Base-by-base conservation (phyloP, 495 filamentous ascomycete genomes). In the Penicillium steckii region DNA sequence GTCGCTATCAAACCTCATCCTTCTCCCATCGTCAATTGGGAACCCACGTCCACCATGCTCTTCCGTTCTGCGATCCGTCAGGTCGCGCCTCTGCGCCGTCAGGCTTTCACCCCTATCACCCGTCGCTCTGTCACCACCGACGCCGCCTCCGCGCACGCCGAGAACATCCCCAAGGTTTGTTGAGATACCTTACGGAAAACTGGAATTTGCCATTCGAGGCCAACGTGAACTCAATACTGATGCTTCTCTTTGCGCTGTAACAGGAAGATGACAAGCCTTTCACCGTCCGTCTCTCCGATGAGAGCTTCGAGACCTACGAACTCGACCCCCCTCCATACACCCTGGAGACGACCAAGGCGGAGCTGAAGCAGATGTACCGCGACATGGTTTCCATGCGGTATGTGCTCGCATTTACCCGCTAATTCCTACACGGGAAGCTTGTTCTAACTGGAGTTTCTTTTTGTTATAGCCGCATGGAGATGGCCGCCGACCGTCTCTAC, bases 271-370 rank as follows among this genome's bases (percentile, higher is more conserved):
- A 96, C 62, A 86, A 97, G 79, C 85, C 85, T 44, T 98, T 98
- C 80, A 86, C 87, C 55, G 85, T 98, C 70, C 84, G 82, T 50
- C 87, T 98, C 70, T 95, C 90, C 67, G 86, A 95, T 61, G 93
- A 97, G 87, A 91, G 89, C 80, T 98, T 97, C 80, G 94, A 98
- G 82, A 97, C 92, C 52, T 98, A 97, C 77, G 90, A 97, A 79
- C 85, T 97, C 70, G 93, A 97, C 76, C 92, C 91, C 44, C 95
- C 95, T 19, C 76, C 88, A 15, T 95, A 96, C 77, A 91, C 90
- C 47, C 73, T 97, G 62, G 79, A 90, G 58, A 89, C 91, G 59
- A 97, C 94, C 59, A 98, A 98, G 85, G 88, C 86, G 76, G 88
- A 97, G 79, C 78, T 98, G 64, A 96, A 95, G 85, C 80, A 94